Evolutionary conservation across 192 early-diverging fungal species (phyloP).

Genomic region (Gryganskiella cystojenkinii): DNA sequence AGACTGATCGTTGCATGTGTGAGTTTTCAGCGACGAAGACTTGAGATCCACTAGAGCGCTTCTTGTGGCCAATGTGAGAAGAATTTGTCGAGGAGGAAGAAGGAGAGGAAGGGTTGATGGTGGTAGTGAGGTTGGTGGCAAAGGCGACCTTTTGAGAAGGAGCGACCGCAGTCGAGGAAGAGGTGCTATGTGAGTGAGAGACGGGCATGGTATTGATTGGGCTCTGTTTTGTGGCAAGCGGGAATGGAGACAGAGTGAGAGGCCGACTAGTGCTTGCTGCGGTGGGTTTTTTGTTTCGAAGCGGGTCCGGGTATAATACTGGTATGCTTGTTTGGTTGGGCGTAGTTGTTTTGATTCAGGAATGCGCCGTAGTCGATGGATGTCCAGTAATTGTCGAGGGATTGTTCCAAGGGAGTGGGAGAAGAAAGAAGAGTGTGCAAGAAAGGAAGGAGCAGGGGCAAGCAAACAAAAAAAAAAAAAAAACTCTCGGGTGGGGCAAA

Average conservation of each 20-base stretch:
- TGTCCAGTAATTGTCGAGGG: too few relatives aligned
- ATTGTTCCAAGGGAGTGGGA: not conserved
- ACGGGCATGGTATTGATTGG: slow-evolving; percentile 39
- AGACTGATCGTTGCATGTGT: slow-evolving; percentile 38
- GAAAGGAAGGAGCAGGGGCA: not conserved
- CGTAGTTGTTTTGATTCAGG: too few relatives aligned
- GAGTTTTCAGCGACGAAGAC: slow-evolving; percentile 6
- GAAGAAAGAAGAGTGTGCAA: not conserved
- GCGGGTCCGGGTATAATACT: too few relatives aligned
- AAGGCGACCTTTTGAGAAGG: slow-evolving; percentile 28
- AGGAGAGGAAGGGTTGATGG: not conserved
- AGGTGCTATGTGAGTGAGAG: slow-evolving; percentile 11
- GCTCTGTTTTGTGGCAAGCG: too few relatives aligned
- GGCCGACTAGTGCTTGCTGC: too few relatives aligned
- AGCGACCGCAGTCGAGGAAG: slow-evolving; percentile 4
- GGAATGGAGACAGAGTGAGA: too few relatives aligned
- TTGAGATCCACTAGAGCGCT: slow-evolving; percentile 30
- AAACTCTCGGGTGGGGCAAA: too few relatives aligned
- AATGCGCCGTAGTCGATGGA: too few relatives aligned
- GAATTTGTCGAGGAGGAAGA: not conserved
- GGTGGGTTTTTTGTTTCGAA: too few relatives aligned
- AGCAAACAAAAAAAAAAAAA: too few relatives aligned
- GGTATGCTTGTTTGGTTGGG: too few relatives aligned
- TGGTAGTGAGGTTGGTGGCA: not conserved
- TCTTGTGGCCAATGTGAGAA: slow-evolving; percentile 13